Base-by-base conservation (phyloP, 2,329 filamentous ascomycete species). In the Verticillium nubilum region DNA sequence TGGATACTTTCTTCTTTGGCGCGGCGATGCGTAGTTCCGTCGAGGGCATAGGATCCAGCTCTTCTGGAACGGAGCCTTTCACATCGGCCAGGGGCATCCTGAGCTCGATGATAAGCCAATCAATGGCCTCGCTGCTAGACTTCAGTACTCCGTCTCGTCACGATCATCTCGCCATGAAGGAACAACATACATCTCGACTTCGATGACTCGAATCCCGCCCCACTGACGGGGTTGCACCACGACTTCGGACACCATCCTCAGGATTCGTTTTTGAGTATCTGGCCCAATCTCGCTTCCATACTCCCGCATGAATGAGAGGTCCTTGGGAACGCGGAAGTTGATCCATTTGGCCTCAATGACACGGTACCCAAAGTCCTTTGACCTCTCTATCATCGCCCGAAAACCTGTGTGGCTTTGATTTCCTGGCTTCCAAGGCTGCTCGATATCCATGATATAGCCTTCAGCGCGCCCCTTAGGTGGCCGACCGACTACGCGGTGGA, bases 121-220 rank as follows among this genome's bases (percentile, higher is more conserved):
- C 28, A 47, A 27, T 28, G 7, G 23, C 15, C 3, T 28, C 7
- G 13, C 19, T 60, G 27, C 52, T 25, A 15, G 4, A n/a, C 27
- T 15, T 17, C 17, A 37, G 17, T 19, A 7, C 19, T 19, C n/a
- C 35, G 5, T 47, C 17, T 10, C 56, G 29, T 10, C 5, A 31
- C 9, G 29, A 13, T 31, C 29, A 31, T 31, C 29, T 31, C n/a
- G 29, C 29, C 3, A 31, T 31, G 29, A 7, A 13, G 19, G 25
- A 15, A 17, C n/a, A 10, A 56, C 62, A 57, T 23, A 60, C 62
- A 63, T 60, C n/a, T 60, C 37, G 9, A 63, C 13, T 13, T 63
- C 62, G 25, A 50, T 15, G 52, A 60, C n/a, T 17, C 31, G 58
- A 10, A 63, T 57, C 3, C 25, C 23, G 4, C 50, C 50, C n/a